A percentile compares a stretch with the other conserved stretches of the same genome.
phyloP scores from a whole-genome alignment of 1,139 yeast species.

The Nadsonia starkeyi-henricii region DNA sequence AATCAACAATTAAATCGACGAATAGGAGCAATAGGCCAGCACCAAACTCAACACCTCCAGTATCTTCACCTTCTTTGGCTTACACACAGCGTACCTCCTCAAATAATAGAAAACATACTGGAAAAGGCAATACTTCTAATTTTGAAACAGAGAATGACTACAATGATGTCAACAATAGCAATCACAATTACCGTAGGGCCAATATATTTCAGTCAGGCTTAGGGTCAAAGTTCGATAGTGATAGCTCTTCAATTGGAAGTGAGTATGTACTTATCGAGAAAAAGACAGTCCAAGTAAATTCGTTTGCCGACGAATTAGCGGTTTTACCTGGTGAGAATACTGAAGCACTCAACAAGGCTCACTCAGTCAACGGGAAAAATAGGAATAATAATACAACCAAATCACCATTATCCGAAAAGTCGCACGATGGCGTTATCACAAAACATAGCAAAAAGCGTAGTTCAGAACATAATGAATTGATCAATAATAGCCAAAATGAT shows the following conservation, averaged over 20 bases:
- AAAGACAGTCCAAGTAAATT: constrained; percentile 87
- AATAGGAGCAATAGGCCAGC: background rate
- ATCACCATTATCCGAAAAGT: background rate
- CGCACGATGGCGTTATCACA: background rate
- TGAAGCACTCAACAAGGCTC: background rate
- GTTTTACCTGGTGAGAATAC: constrained; percentile 13
- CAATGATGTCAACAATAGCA: background rate
- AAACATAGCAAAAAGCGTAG: background rate
- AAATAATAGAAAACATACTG: background rate
- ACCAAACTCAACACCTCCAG: background rate
- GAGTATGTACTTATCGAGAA: constrained; percentile 94
- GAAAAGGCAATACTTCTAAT: no score
- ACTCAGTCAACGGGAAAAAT: background rate
- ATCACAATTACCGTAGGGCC: background rate
- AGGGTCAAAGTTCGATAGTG: background rate
- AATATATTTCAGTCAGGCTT: background rate
- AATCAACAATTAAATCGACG: background rate
- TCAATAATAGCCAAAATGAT: background rate
- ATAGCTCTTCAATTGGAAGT: constrained; percentile 43
- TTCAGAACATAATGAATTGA: background rate
- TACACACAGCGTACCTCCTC: background rate
- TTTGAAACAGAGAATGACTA: background rate
- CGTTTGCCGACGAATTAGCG: constrained; percentile 79
- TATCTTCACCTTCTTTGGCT: background rate
- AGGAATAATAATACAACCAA: background rate